Conservation (phyloP, 768 basidiomycete genomes). For the Gymnopilus dilepis region DNA sequence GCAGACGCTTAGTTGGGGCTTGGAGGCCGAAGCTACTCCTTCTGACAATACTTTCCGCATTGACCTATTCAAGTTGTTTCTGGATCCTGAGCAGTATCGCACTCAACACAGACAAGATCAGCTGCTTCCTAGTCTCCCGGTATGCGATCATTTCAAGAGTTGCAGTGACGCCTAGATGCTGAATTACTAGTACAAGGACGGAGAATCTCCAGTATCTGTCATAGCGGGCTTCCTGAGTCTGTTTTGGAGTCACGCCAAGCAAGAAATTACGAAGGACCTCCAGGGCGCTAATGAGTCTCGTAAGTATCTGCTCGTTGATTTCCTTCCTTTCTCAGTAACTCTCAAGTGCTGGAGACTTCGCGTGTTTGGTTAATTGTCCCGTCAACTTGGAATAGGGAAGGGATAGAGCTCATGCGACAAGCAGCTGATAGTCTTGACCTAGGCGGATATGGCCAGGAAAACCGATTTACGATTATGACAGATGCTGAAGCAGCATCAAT, state of each 20-base stretch:
- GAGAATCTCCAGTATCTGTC: background rate
- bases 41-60: no score
- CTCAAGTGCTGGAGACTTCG: background rate
- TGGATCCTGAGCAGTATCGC: no score
- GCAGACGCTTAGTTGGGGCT: background rate
- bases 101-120: no score
- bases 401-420: background rate
- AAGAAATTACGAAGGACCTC: background rate
- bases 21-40: background rate
- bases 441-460: no score
- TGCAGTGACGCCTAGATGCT: background rate
- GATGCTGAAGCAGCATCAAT: conserved; percentile 4
- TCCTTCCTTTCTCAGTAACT: background rate
- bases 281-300: background rate
- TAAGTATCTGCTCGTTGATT: background rate
- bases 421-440: no score
- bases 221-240: background rate
- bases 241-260: no score
- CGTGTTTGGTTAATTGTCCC: conserved; percentile 1
- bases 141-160: background rate
- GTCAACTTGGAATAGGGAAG: conserved; percentile 1
- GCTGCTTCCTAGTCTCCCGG: no score
- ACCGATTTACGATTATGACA: background rate
- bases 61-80: background rate
- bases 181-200: background rate